A percentile compares a stretch with the other conserved stretches of the same genome.
These are phyloP conservation scores for Entoloma clypeatum DNA, from an alignment of 1,284 basidiomycete genomes.

Conservation along the genomic window DNA sequence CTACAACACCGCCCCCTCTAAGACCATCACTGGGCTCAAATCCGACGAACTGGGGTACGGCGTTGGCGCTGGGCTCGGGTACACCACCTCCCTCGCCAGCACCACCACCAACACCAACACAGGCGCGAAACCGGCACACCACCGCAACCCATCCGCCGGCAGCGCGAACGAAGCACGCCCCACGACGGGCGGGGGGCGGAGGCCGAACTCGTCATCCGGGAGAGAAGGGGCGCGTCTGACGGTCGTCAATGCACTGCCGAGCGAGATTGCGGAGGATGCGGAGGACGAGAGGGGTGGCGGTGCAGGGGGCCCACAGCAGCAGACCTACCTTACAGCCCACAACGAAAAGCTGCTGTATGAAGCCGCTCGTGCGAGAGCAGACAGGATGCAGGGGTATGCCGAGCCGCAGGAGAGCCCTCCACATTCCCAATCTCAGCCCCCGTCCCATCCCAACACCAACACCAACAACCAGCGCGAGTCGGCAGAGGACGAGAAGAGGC, in stretches of 20 bases:
- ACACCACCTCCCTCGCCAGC: conserved; percentile 12
- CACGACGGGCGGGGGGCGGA: conserved; percentile 8
- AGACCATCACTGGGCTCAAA: conserved; percentile 10
- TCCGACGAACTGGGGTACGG: conserved; percentile 31
- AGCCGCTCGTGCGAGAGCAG: conserved; percentile 58
- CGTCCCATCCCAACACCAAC: not conserved
- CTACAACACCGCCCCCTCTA: conserved; percentile 20
- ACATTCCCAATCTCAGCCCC: conserved; percentile 31
- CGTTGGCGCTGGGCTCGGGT: conserved; percentile 12
- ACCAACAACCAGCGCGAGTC: conserved; percentile 39
- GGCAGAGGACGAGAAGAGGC: too few relatives aligned
- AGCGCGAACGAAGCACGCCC: too few relatives aligned
- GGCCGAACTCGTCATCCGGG: conserved; percentile 22
- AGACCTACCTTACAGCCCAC: conserved; percentile 41
- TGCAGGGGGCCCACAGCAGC: conserved; percentile 16
- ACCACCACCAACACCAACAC: not conserved
- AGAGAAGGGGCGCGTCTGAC: conserved; percentile 29
- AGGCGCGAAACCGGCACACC: conserved; percentile 8
- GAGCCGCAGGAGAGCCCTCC: conserved; percentile 29
- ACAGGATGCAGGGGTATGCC: conserved; percentile 51
- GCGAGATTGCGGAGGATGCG: conserved; percentile 22
- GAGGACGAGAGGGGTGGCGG: conserved; percentile 13
- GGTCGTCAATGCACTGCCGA: conserved; percentile 31
- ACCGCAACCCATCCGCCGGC: not conserved
- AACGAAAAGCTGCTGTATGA: conserved; percentile 73